Percentiles rank a stretch among this genome's conserved stretches.
phyloP scores from a whole-genome alignment of 1,139 yeast species.

The Taphrina deformans region DNA sequence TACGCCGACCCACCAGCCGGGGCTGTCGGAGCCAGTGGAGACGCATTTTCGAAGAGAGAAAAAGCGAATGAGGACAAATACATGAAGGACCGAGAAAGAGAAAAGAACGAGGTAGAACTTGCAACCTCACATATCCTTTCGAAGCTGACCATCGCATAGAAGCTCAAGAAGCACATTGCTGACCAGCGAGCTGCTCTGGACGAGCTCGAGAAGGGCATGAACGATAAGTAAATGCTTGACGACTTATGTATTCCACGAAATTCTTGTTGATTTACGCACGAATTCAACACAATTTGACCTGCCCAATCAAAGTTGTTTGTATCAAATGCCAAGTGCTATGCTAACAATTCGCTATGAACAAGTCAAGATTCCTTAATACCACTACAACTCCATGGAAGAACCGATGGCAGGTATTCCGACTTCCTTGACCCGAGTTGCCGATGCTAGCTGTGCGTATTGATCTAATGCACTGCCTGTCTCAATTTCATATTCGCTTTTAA shows the following conservation, averaged over 20 bases:
- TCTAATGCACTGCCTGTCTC: constrained; percentile 9
- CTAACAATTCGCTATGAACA: not conserved
- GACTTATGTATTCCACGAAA: not conserved
- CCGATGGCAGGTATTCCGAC: not conserved
- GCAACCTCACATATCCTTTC: not conserved
- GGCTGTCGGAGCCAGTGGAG: constrained; percentile 17
- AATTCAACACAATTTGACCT: not conserved
- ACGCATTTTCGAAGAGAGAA: constrained; percentile 54
- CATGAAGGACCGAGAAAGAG: constrained; percentile 51
- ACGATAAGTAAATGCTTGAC: constrained; percentile 11
- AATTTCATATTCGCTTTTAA: constrained; percentile 63
- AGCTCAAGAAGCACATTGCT: constrained; percentile 52
- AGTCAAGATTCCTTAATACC: not conserved
- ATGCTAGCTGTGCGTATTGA: constrained; percentile 1
- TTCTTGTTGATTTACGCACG: not conserved
- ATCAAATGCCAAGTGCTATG: not conserved
- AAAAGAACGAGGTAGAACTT: constrained; percentile 55
- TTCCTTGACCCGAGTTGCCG: constrained; percentile 12
- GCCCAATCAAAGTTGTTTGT: not conserved
- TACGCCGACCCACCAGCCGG: constrained; percentile 34
- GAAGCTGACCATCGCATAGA: constrained; percentile 44
- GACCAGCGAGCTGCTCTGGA: constrained; percentile 43
- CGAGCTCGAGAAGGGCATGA: constrained; percentile 35
- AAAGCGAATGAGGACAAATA: constrained; percentile 53
- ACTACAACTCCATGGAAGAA: constrained; percentile 16